Percentiles rank a stretch among this genome's conserved stretches.
These are phyloP conservation scores for Tylopilus subfusipes DNA, from an alignment of 768 basidiomycete genomes.

Conservation along the genomic window DNA sequence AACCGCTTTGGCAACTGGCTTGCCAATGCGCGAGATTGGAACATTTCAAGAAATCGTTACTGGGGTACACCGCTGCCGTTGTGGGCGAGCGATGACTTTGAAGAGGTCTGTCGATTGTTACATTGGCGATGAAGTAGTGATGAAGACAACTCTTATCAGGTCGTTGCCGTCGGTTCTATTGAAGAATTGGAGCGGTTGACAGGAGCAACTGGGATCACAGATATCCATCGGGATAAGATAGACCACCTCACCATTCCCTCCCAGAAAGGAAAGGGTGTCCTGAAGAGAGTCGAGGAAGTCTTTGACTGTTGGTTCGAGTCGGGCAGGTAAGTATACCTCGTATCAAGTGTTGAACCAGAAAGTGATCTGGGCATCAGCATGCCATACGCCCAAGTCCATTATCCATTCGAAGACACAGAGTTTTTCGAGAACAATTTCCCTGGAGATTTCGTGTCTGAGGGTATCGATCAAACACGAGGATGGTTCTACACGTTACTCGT, in stretches of 20 bases:
- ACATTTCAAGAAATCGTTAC: constrained; percentile 96
- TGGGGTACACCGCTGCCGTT: constrained; percentile 98
- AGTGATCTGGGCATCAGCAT: constrained; percentile 53
- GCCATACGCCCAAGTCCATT: constrained; percentile 97
- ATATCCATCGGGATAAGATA: constrained; percentile 92
- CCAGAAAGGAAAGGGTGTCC: constrained; percentile 73
- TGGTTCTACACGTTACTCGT: constrained; percentile 99
- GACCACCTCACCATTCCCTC: constrained; percentile 97
- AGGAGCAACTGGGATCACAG: constrained; percentile 78
- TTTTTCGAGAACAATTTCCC: constrained; percentile 83
- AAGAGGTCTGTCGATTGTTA: constrained; percentile 53
- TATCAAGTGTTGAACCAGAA: neutral
- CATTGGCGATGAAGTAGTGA: neutral
- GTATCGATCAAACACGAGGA: constrained; percentile 97
- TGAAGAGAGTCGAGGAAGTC: constrained; percentile 93
- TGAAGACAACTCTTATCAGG: constrained; percentile 37
- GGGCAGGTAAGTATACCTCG: constrained; percentile 63
- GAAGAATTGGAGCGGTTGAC: constrained; percentile 83
- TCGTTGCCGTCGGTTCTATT: constrained; percentile 85
- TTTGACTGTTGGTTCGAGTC: constrained; percentile 99
- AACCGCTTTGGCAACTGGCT: constrained; percentile 96
- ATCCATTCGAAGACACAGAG: constrained; percentile 96
- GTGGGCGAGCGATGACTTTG: constrained; percentile 90
- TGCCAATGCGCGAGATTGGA: constrained; percentile 98
- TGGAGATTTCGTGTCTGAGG: constrained; percentile 96